A percentile compares a stretch with the other conserved stretches of the same genome.
These are phyloP conservation scores for Aspergillus ochraceus DNA, from an alignment of 2,329 filamentous ascomycete genomes.

Conservation along the genomic window DNA sequence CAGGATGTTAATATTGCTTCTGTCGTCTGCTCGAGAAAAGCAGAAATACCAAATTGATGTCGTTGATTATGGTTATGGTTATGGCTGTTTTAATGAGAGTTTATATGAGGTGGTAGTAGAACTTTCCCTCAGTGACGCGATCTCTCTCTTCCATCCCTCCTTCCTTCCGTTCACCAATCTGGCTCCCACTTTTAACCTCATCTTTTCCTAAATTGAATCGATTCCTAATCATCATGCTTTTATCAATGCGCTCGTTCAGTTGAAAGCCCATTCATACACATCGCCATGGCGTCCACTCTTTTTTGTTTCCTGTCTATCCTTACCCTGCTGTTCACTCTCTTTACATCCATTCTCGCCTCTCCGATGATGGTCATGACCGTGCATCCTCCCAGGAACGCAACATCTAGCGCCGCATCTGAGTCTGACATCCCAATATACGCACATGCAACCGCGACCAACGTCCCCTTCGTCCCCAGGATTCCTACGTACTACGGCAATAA, in stretches of 20 bases:
- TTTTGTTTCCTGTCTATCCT: neutral
- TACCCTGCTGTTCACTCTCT: neutral
- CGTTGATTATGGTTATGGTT: neutral
- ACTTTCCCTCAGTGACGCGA: neutral
- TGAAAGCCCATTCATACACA: neutral
- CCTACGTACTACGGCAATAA: neutral
- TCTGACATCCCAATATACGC: no score
- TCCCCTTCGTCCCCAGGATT: neutral
- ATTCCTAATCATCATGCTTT: neutral
- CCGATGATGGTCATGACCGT: neutral
- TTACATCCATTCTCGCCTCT: neutral
- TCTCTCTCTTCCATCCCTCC: neutral
- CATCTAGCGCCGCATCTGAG: neutral
- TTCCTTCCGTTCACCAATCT: neutral
- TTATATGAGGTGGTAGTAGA: neutral
- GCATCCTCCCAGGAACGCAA: neutral
- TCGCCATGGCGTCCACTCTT: neutral
- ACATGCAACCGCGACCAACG: no score
- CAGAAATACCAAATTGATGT: neutral
- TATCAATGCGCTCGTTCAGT: neutral
- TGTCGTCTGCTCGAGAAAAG: neutral
- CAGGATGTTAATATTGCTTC: slow-evolving; percentile 2
- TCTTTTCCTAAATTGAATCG: neutral
- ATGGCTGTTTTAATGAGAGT: neutral
- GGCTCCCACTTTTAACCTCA: neutral